Evolutionary conservation across 116 monocot species (phyloP).

Genomic region (Trichopus zeylanicus): DNA sequence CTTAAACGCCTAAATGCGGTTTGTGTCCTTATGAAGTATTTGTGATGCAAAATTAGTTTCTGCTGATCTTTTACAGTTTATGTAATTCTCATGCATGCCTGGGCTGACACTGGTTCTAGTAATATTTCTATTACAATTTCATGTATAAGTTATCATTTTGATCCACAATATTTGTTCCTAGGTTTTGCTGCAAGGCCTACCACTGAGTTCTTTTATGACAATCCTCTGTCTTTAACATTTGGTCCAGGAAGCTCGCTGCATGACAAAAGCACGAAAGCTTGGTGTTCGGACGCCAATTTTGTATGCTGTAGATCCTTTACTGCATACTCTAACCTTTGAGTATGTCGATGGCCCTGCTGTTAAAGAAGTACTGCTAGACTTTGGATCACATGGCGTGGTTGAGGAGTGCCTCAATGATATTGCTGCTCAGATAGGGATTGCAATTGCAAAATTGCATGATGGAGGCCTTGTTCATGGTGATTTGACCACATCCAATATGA

Average conservation of each 20-base stretch:
- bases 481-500: conserved; percentile 94
- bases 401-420: conserved; percentile 53
- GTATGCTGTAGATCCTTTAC: conserved; percentile 63
- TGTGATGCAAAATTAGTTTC: background rate
- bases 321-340: conserved; percentile 76
- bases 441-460: conserved; percentile 85
- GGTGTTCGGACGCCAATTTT: conserved; percentile 70
- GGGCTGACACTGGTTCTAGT: background rate
- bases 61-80: background rate
- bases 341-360: conserved; percentile 65
- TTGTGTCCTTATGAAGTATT: conserved; percentile 6
- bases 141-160: too few relatives aligned
- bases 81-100: background rate
- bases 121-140: background rate
- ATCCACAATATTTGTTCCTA: too few relatives aligned
- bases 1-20: conserved; percentile 83
- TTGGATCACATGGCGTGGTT: conserved; percentile 52
- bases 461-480: conserved; percentile 92
- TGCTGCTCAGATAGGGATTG: conserved; percentile 63
- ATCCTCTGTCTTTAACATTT: background rate
- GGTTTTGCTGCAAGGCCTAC: too few relatives aligned
- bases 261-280: conserved; percentile 85
- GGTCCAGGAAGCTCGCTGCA: conserved; percentile 76
- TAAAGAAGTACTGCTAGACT: conserved; percentile 75
- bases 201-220: background rate